phyloP scores from a whole-genome alignment of 1,139 yeast genomes.

The Arxiozyma telluris region DNA sequence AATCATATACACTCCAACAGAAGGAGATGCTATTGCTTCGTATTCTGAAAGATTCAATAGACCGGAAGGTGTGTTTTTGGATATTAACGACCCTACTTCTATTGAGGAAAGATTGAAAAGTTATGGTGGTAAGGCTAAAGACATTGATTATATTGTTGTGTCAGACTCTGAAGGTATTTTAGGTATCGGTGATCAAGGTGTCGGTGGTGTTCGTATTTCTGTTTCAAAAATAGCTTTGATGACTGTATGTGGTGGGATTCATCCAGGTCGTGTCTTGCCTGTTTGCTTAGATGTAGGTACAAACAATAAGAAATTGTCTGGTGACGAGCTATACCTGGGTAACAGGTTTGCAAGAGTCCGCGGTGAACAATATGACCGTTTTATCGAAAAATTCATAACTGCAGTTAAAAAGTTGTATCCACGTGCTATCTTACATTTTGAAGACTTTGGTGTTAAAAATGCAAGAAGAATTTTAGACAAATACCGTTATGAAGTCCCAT shows the following conservation, averaged over 20 bases:
- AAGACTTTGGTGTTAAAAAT: constrained; percentile 87
- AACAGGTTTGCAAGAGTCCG: constrained; percentile 77
- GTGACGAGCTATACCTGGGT: constrained; percentile 88
- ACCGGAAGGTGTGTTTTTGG: constrained; percentile 92
- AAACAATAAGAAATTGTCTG: constrained; percentile 62
- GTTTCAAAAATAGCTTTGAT: constrained; percentile 85
- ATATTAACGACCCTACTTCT: constrained; percentile 68
- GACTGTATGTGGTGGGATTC: constrained; percentile 95
- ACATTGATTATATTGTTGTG: constrained; percentile 88
- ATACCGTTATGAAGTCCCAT: constrained; percentile 65
- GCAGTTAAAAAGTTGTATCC: constrained; percentile 73
- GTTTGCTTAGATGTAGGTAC: constrained; percentile 90
- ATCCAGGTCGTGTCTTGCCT: constrained; percentile 88
- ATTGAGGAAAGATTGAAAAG: constrained; percentile 58
- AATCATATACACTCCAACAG: constrained; percentile 93
- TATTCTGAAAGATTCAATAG: constrained; percentile 87
- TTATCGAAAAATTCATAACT: constrained; percentile 67
- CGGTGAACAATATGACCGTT: constrained; percentile 76
- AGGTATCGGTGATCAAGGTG: constrained; percentile 98
- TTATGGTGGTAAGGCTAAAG: constrained; percentile 74
- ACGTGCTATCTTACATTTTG: constrained; percentile 85
- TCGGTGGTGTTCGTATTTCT: constrained; percentile 89
- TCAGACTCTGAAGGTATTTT: constrained; percentile 93
- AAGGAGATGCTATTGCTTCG: constrained; percentile 92
- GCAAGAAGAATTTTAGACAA: constrained; percentile 75